Evolutionary conservation across 139 green algal species (phyloP), one percentile per base, ranked within the genome.

Genomic region (Tetratostichococcus sp.): DNA sequence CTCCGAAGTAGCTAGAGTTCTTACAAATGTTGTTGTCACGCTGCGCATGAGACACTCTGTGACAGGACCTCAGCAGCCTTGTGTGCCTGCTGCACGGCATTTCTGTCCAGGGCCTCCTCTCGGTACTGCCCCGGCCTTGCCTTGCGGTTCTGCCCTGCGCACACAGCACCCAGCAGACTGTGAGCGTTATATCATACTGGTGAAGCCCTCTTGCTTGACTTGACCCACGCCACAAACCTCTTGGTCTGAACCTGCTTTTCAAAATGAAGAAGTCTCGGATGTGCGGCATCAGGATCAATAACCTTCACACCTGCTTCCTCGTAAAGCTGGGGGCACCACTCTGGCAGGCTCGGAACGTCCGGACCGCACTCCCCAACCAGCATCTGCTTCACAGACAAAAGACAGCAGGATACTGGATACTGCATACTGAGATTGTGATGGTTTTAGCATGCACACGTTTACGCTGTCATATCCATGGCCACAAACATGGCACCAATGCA

Each of bases 291-390:
- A 17, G 26, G 14, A n/a, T 25, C 50, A 62, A 2, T 17, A 70
- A n/a, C n/a, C n/a, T n/a, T n/a, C 34, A 67, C 35, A 19, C 69
- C 69, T 16, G 75, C 68, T 26, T 58, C 67, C 1, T 79, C 34
- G 32, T 88, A 88, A 73, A 88, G 50, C 23, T 72, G n/a, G 4
- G 34, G n/a, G n/a, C 83, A 67, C 83, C 83, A 88, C 2, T 43
- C 5, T 8, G 71, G 71, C 39, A 74, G 43, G 2, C 34, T n/a
- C 6, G 42, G 30, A 4, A 67, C 67, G 6, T 73, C 67, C 1
- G 65, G 57, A 0, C 79, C 71, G 31, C 71, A 79, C 42, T 71
- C 69, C 17, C 65, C 71, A 11, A 72, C 71, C 31, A 88, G 70
- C 77, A 75, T 86, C 1, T 70, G 50, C 19, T 6, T 6, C 39